Evolutionary conservation across 1,284 basidiomycete genomes (phyloP), one percentile per base, ranked within the genome.

Genomic region (Tetrapyrgos nigripes): DNA sequence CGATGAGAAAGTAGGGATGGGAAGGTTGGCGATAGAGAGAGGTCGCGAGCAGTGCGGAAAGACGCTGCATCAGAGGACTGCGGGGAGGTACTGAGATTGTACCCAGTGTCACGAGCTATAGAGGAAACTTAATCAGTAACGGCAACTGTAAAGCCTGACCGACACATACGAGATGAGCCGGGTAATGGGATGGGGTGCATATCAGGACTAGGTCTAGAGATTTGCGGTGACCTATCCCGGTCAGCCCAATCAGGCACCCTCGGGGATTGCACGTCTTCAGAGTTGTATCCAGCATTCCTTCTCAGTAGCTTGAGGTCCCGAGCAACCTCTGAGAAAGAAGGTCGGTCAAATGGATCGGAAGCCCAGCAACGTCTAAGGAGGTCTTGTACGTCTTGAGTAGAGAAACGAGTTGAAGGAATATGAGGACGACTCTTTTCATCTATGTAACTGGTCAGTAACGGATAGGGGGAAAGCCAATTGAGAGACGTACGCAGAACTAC

Each of bases 401-500:
- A 62, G 40, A 65, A 59, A 17, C 61, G 70, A 13, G 70, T 69
- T 6, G 66, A 65, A 0, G 87, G 87, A 26, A 87, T 71, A 1
- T 75, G 68, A 0, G 85, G 83, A 2, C 88, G 82, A 55, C 76
- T 79, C 58, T 88, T 79, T 60, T 85, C 82, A 49, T 76, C 88
- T 89, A 64, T 28, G 43, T 50, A n/a, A n/a, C n/a, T n/a, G n/a
- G n/a, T n/a, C n/a, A n/a, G n/a, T n/a, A n/a, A n/a, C n/a, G n/a
- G n/a, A n/a, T n/a, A 4, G 50, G 35, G 44, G 54, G 9, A 50
- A 23, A 44, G 54, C 45, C 17, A 21, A 43, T 62, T 14, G 43
- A 26, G 35, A 17, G 31, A 76, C 84, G 59, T 63, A 92, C 90
- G 74, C 17, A 88, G 68, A 3, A 93, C 86, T 28, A 87, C 81